Evolutionary conservation across 768 basidiomycete genomes (phyloP), one percentile per base, ranked within the genome.

Genomic region (Collybia mongolica): DNA sequence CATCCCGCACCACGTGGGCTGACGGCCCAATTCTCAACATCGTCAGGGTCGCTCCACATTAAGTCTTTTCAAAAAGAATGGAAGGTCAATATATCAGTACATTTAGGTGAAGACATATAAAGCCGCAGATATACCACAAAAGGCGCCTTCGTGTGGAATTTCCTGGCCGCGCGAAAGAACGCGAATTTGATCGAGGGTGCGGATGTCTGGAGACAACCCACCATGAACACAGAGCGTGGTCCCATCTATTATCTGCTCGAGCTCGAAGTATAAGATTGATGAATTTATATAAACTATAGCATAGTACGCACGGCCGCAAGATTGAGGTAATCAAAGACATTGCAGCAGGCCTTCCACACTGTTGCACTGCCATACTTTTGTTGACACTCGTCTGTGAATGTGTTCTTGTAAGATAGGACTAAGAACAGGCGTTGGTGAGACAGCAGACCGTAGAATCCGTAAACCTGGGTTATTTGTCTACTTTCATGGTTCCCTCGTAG

Each of bases 11-110:
- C 96, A 35, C 96, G 80, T 3, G 96, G 96, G 56, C 92, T 95
- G 47, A 98, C 92, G 4, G 93, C 95, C 96, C 96, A 98, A 37
- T 89, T 94, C 36, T 91, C 88, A 36, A 96, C 87, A 38, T 96
- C 91, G 62, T 98, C 94, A 3, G 89, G 95, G 66, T 98, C 95
- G 29, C 90, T 93, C 96, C 96, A 98, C 93, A 98, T 97, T 11
- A 98, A 80, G 64, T 98, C 93, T 93, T 45, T n/a, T 14, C 11
- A 29, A 5, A 5, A 45, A 14, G 23, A 17, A 11, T 17, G 39
- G 12, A 37, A 40, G 17, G 20, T 47, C 23, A 26, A 41, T 51
- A 9, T 5, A 32, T 32, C 32, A 32, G 14, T 12, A 32, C 32
- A 32, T 14, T 12, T 9, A 9, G 26, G 23, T 41, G 20, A n/a